Evolutionary conservation across 2,329 filamentous ascomycete genomes (phyloP).

Genomic region (Sporothrix pseudoabietina): DNA sequence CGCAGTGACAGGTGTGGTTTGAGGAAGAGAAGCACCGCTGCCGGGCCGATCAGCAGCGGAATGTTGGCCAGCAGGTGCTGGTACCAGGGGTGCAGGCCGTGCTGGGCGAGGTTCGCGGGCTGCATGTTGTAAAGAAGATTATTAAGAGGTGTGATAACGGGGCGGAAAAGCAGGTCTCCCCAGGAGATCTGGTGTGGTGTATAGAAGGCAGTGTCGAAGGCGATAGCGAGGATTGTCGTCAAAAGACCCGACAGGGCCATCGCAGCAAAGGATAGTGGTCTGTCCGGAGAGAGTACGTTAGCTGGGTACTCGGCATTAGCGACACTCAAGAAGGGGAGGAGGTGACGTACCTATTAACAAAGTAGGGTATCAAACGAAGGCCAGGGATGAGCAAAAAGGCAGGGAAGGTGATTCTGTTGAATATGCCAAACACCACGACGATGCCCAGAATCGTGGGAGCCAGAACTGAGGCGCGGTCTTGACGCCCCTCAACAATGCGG

Average conservation of each 20-base stretch:
- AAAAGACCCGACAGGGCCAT: conserved; percentile 66
- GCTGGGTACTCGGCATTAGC: not conserved
- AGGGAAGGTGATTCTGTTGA: conserved; percentile 97
- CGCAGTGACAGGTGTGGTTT: conserved; percentile 61
- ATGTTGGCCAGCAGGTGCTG: conserved; percentile 74
- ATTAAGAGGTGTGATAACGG: conserved; percentile 75
- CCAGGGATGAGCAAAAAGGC: conserved; percentile 87
- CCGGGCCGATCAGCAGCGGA: conserved; percentile 71
- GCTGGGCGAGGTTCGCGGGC: conserved; percentile 69
- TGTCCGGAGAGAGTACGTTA: conserved; percentile 37
- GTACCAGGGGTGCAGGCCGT: conserved; percentile 78
- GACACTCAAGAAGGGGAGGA: not conserved
- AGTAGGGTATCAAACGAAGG: conserved; percentile 81
- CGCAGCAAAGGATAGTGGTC: conserved; percentile 62
- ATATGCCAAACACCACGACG: conserved; percentile 80
- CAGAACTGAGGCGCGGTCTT: conserved; percentile 75
- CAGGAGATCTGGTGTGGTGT: conserved; percentile 63
- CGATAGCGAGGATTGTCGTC: conserved; percentile 72
- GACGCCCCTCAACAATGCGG: conserved; percentile 74
- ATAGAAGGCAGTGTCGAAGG: conserved; percentile 86
- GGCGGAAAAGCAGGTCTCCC: conserved; percentile 62
- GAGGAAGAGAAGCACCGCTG: conserved; percentile 61
- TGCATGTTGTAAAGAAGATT: conserved; percentile 75
- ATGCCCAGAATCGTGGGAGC: conserved; percentile 78
- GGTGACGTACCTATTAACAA: conserved; percentile 70